Evolutionary conservation across 2,329 filamentous ascomycete genomes (phyloP).

Genomic region (Fusarium illudens): DNA sequence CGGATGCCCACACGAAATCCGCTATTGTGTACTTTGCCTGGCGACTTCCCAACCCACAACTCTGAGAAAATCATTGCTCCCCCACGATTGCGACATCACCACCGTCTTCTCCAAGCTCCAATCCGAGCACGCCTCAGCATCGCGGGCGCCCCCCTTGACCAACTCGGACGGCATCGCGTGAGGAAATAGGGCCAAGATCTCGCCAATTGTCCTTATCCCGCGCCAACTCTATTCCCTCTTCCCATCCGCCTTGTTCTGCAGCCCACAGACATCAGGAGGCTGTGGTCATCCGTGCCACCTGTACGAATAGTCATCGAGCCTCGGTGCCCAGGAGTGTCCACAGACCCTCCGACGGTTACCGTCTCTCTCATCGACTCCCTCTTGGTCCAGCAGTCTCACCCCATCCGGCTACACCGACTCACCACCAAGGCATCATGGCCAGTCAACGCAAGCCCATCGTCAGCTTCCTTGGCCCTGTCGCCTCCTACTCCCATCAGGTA

Average conservation of each 20-base stretch:
- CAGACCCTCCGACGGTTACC: background rate
- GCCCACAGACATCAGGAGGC: constrained; percentile 2
- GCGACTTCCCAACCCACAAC: constrained; percentile 35
- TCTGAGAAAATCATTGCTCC: constrained; percentile 33
- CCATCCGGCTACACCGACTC: constrained; percentile 13
- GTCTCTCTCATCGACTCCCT: background rate
- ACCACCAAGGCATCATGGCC: constrained; percentile 37
- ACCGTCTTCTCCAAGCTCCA: constrained; percentile 24
- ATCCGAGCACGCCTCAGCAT: constrained; percentile 5
- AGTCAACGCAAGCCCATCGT: constrained; percentile 51
- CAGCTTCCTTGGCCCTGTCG: constrained; percentile 58
- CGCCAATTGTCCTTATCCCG: constrained; percentile 12
- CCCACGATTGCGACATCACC: constrained; percentile 40
- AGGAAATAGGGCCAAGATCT: background rate
- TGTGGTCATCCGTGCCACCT: background rate
- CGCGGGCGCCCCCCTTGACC: constrained; percentile 3
- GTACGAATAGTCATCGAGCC: background rate
- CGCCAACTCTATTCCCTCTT: constrained; percentile 5
- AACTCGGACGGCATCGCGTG: constrained; percentile 1
- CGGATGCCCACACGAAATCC: background rate
- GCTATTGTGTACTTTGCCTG: constrained; percentile 29
- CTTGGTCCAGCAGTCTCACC: constrained; percentile 6
- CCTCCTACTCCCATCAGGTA: constrained; percentile 63
- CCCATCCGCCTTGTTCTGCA: constrained; percentile 8
- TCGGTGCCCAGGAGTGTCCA: background rate